These are phyloP conservation scores for Peltaster fructicola DNA, from an alignment of 2,329 filamentous ascomycete species.

Conservation along the genomic window DNA sequence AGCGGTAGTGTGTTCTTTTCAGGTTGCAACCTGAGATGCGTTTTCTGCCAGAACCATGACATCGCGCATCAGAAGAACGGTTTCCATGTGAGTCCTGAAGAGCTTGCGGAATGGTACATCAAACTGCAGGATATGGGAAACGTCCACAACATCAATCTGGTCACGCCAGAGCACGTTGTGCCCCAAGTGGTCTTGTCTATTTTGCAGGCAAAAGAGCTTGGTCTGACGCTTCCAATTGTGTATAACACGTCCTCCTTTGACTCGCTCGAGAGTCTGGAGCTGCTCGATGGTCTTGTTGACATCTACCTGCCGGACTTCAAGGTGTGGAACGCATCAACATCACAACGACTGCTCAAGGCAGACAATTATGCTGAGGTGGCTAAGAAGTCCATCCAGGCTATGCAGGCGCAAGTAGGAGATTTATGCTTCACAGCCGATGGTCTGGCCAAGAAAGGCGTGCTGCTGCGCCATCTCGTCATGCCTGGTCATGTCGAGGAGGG, in stretches of 20 bases:
- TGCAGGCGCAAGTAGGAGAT: slow-evolving; percentile 70
- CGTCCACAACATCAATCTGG: slow-evolving; percentile 79
- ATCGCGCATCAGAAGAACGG: slow-evolving; percentile 70
- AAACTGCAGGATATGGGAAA: slow-evolving; percentile 64
- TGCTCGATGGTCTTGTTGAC: slow-evolving; percentile 65
- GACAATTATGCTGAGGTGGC: slow-evolving; percentile 58
- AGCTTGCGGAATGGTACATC: slow-evolving; percentile 65
- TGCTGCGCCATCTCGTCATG: slow-evolving; percentile 73
- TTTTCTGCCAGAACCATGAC: slow-evolving; percentile 67
- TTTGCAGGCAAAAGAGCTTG: slow-evolving; percentile 51
- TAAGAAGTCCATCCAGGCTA: slow-evolving; percentile 58
- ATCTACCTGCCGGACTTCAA: slow-evolving; percentile 87
- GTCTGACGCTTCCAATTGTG: slow-evolving; percentile 54
- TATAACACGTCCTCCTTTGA: slow-evolving; percentile 80
- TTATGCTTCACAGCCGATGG: slow-evolving; percentile 67
- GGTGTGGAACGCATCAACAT: slow-evolving; percentile 51
- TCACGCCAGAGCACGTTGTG: slow-evolving; percentile 75
- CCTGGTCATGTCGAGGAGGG: slow-evolving; percentile 61
- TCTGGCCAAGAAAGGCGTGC: slow-evolving; percentile 57
- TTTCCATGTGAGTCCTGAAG: slow-evolving; percentile 59
- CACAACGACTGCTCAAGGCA: slow-evolving; percentile 57
- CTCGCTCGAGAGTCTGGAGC: slow-evolving; percentile 49
- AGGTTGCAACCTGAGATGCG: slow-evolving; percentile 57
- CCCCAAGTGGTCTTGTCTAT: slow-evolving; percentile 67
- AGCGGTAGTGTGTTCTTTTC: slow-evolving; percentile 70